A percentile compares a stretch with the other conserved stretches of the same genome.
Conservation (phyloP, 1,284 basidiomycete genomes). For the Athelia psychrophila region DNA sequence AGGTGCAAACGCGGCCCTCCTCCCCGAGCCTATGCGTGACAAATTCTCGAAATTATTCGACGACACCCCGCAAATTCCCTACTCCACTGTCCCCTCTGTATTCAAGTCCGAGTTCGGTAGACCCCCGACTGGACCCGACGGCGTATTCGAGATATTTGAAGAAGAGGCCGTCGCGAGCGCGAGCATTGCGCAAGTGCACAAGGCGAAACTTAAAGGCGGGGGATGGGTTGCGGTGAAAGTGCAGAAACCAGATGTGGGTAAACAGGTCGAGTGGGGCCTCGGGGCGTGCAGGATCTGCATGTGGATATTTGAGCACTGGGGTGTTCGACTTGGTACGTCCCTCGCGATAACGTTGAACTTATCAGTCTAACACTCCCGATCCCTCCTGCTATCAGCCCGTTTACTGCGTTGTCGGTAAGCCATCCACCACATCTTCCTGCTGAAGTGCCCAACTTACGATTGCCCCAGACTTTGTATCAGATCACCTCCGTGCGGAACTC, state of each 20-base stretch:
- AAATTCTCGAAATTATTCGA: conserved; percentile 85
- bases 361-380: not conserved
- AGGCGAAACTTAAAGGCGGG: conserved; percentile 61
- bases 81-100: conserved; percentile 65
- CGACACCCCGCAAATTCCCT: conserved; percentile 80
- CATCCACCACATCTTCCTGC: too few species aligned
- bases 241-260: conserved; percentile 77
- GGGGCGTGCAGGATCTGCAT: conserved; percentile 61
- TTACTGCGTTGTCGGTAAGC: conserved; percentile 68
- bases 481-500: conserved; percentile 79
- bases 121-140: conserved; percentile 59
- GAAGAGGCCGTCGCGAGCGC: conserved; percentile 77
- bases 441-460: too few species aligned
- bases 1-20: conserved; percentile 79
- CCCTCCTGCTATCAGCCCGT: conserved; percentile 55
- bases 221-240: conserved; percentile 87
- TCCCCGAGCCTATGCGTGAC: conserved; percentile 79
- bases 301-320: conserved; percentile 74
- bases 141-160: conserved; percentile 78
- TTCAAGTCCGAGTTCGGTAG: conserved; percentile 72
- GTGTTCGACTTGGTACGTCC: conserved; percentile 58
- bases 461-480: conserved; percentile 72
- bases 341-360: not conserved
- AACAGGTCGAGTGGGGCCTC: conserved; percentile 84
- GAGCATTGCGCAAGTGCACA: conserved; percentile 88